Base-by-base conservation (phyloP, 768 basidiomycete genomes). In the Gloeopeniophorella convolvens region DNA sequence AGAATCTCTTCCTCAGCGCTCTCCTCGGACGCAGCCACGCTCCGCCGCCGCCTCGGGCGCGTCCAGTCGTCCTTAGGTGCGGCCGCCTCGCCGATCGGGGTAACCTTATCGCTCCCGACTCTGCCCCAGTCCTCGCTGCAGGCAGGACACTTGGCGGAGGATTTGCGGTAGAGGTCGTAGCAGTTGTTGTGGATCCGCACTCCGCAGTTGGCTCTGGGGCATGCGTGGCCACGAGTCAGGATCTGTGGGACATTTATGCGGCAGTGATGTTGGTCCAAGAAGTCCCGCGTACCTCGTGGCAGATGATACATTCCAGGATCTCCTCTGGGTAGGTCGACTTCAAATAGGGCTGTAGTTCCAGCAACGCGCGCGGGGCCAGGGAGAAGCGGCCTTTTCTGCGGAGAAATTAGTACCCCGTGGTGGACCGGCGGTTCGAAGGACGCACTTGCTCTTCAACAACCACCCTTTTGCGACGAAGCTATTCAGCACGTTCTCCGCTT, bases 391-490 rank as follows among this genome's bases (percentile, higher is more conserved):
- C 86, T 77, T 59, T 47, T 45, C 53, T 57, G 50, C 3, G 34
- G n/a, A 6, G 15, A 9, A 10, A 6, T 26, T 12, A 18, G 35
- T 7, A 18, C 15, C 13, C 12, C 23, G 23, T 8, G 24, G 10
- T 41, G 5, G n/a, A n/a, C n/a, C n/a, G n/a, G n/a, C n/a, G n/a
- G n/a, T n/a, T n/a, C n/a, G n/a, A 4, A 45, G 11, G 23, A 72
- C 83, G 59, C 60, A 83, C 84, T 74, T 77, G 83, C 83, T 89
- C 68, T 82, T 83, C 39, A 78, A 52, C 9, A 87, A 66, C 89
- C 85, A 89, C 12, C 84, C 85, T 59, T 78, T 81, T n/a, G 89
- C 83, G 0, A 91, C 86, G 60, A 94, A 89, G 59, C 85, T 91
- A 24, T 73, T 69, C 12, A 94, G 69, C 12, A 89, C 76, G 15